phyloP scores from a whole-genome alignment of 2,329 filamentous ascomycete genomes.

The Acrocalymma vagum region DNA sequence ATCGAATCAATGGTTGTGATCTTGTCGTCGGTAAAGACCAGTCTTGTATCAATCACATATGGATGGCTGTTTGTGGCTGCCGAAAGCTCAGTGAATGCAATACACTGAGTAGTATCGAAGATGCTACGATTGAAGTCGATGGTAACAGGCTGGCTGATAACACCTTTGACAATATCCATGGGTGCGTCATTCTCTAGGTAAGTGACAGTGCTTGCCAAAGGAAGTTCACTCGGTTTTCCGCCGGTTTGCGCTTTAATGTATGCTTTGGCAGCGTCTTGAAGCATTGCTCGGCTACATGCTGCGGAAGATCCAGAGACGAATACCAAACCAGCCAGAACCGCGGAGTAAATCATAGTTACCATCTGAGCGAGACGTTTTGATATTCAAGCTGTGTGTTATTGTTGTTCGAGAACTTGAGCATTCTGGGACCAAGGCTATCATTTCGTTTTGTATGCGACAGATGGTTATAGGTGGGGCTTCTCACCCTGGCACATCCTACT shows the following conservation, averaged over 20 bases:
- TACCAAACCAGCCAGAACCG: too few relatives aligned
- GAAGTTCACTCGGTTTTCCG: conserved; percentile 16
- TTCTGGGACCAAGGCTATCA: too few relatives aligned
- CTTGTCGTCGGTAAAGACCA: conserved; percentile 16
- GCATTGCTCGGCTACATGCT: conserved; percentile 21
- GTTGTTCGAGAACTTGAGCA: too few relatives aligned
- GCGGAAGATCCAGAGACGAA: conserved; percentile 17
- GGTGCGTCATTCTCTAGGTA: conserved; percentile 26
- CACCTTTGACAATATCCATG: conserved; percentile 13
- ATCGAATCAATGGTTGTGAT: conserved; percentile 22
- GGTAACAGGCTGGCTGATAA: conserved; percentile 19
- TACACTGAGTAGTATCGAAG: conserved; percentile 28
- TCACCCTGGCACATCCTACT: too few relatives aligned
- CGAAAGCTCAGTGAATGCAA: conserved; percentile 27
- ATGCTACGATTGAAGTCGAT: conserved; percentile 27
- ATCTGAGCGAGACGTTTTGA: too few relatives aligned
- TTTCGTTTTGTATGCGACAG: too few relatives aligned
- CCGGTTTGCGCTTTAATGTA: conserved; percentile 25
- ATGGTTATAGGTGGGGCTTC: too few relatives aligned
- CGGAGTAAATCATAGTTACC: too few relatives aligned
- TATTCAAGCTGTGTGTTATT: too few relatives aligned
- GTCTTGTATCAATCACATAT: conserved; percentile 28
- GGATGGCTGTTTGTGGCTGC: conserved; percentile 24
- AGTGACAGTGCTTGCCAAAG: conserved; percentile 15
- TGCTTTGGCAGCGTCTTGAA: conserved; percentile 18